Conservation (phyloP, 202 grass and related monocot genomes). For the Cymbopogon flexuosus region DNA sequence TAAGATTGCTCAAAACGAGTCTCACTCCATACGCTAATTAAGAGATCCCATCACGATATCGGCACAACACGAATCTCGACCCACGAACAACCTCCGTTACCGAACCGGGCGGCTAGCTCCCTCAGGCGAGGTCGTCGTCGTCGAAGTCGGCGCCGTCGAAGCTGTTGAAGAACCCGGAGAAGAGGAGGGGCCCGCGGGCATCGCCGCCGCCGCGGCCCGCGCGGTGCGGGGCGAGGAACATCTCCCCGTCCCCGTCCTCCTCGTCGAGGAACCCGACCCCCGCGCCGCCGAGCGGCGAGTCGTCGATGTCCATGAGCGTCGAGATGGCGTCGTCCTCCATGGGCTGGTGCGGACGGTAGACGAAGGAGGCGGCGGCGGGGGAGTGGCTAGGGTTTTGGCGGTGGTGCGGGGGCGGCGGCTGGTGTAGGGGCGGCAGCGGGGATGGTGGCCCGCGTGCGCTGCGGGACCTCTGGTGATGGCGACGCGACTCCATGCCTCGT, state of each 20-base stretch:
- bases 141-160: conserved; percentile 61
- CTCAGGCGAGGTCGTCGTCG: conserved; percentile 47
- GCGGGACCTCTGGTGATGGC: conserved; percentile 23
- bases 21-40: conserved; percentile 8
- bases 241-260: conserved; percentile 40
- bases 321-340: conserved; percentile 53
- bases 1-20: not conserved
- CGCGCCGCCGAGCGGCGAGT: conserved; percentile 34
- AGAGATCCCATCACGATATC: not conserved
- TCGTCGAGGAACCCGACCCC: conserved; percentile 40
- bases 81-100: not conserved
- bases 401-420: not conserved
- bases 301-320: conserved; percentile 57
- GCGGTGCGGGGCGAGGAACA: conserved; percentile 22
- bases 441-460: conserved; percentile 14
- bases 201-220: not conserved
- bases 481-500: conserved; percentile 9
- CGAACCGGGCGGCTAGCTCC: not conserved
- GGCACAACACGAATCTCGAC: not conserved
- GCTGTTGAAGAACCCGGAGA: conserved; percentile 44
- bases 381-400: conserved; percentile 28
- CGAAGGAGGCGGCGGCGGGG: not conserved
- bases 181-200: conserved; percentile 23
- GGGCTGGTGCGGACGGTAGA: not conserved
- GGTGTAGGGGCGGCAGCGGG: not conserved